phyloP scores from a whole-genome alignment of 208 protist species.

The Acanthamoeba polyphaga region DNA sequence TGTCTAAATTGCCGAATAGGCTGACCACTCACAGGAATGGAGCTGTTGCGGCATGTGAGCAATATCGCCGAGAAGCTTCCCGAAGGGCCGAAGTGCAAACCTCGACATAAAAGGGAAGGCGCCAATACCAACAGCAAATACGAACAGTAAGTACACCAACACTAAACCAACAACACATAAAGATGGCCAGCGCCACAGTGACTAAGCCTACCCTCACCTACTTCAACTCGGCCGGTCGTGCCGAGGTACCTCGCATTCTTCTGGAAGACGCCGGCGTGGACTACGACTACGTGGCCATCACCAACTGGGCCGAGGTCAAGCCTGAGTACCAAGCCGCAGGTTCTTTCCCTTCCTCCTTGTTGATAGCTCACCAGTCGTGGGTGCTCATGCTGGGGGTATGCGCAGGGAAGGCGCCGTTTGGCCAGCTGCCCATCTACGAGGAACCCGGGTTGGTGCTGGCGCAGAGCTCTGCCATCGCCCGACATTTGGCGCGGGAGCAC shows the following conservation, averaged over 20 bases:
- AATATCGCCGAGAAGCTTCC: too few species aligned
- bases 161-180: too few species aligned
- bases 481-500: slow-evolving; percentile 12
- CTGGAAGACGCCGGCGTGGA: slow-evolving; percentile 14
- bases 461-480: slow-evolving; percentile 24
- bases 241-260: slow-evolving; percentile 28
- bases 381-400: too few species aligned
- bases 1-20: too few species aligned
- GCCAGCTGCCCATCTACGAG: slow-evolving; percentile 48
- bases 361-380: neutral
- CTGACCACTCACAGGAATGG: too few species aligned
- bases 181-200: too few species aligned
- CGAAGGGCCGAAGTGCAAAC: too few species aligned
- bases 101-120: too few species aligned
- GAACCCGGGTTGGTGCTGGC: slow-evolving; percentile 41
- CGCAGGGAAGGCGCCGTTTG: slow-evolving; percentile 25
- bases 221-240: neutral
- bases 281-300: slow-evolving; percentile 2
- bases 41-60: too few species aligned
- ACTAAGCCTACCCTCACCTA: slow-evolving; percentile 44
- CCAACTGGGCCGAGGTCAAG: slow-evolving; percentile 39
- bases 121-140: too few species aligned
- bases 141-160: too few species aligned
- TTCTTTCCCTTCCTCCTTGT: neutral
- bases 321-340: neutral